Evolutionary conservation across 176 grass and related monocot genomes (phyloP).

Genomic region (Juncus inflexus): DNA sequence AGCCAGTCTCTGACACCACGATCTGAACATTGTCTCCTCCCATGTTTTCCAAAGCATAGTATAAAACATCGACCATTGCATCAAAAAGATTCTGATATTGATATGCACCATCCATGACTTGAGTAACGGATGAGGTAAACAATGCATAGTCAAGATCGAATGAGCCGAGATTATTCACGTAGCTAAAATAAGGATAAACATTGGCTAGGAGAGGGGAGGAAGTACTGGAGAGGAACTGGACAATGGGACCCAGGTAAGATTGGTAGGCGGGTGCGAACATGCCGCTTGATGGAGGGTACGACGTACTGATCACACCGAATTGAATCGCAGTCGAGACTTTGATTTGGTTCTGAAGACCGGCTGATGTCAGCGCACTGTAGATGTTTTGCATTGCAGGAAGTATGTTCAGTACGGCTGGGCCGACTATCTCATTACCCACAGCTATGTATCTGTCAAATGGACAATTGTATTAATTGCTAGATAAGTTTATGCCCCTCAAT

Average conservation of each 20-base stretch:
- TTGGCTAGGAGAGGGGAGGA: conserved; percentile 43
- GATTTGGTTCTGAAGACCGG: conserved; percentile 24
- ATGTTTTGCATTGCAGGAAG: conserved; percentile 57
- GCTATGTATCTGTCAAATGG: conserved; percentile 32
- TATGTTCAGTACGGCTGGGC: conserved; percentile 3
- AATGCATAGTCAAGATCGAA: neutral
- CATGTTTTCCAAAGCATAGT: conserved; percentile 1
- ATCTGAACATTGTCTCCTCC: neutral
- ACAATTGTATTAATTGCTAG: no score
- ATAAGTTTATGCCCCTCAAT: no score
- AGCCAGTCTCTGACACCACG: conserved; percentile 13
- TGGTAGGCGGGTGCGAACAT: conserved; percentile 6
- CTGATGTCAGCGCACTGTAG: conserved; percentile 10
- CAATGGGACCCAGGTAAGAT: conserved; percentile 10
- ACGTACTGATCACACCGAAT: conserved; percentile 8
- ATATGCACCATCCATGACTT: neutral
- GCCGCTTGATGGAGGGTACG: conserved; percentile 44
- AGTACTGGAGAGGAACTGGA: conserved; percentile 26
- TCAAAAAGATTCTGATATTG: conserved; percentile 22
- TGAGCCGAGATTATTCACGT: conserved; percentile 10
- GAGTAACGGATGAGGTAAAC: neutral
- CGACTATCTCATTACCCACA: conserved; percentile 49
- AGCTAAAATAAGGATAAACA: conserved; percentile 61
- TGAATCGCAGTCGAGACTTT: conserved; percentile 40
- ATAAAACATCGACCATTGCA: conserved; percentile 13